These are phyloP conservation scores for Drechslera avenae DNA, from an alignment of 2,329 filamentous ascomycete species.

Conservation along the genomic window DNA sequence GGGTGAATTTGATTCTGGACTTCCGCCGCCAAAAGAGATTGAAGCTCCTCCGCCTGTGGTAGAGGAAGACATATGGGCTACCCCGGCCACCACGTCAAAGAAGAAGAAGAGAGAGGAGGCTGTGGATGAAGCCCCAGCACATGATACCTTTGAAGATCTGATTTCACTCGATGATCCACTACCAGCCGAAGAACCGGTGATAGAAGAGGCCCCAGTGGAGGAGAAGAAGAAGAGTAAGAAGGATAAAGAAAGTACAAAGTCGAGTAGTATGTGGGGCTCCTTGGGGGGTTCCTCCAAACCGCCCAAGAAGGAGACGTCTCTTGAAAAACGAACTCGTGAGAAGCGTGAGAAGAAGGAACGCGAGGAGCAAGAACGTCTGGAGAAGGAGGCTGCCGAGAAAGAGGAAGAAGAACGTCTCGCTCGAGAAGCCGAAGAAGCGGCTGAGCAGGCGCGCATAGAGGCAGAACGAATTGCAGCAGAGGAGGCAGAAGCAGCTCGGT, in stretches of 20 bases:
- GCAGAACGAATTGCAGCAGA: conserved; percentile 20
- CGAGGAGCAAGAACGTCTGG: conserved; percentile 27
- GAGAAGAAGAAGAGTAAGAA: conserved; percentile 38
- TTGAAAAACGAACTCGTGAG: conserved; percentile 47
- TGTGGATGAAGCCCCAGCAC: conserved; percentile 24
- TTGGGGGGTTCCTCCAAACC: conserved; percentile 28
- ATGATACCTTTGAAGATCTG: conserved; percentile 41
- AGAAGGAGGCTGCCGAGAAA: conserved; percentile 53
- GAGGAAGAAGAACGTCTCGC: conserved; percentile 33
- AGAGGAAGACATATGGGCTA: conserved; percentile 43
- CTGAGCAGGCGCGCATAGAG: conserved; percentile 38
- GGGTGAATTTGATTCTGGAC: conserved; percentile 46
- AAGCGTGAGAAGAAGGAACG: conserved; percentile 38
- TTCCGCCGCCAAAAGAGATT: conserved; percentile 61
- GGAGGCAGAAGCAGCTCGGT: conserved; percentile 6
- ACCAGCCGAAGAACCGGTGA: conserved; percentile 14
- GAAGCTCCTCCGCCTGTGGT: conserved; percentile 43
- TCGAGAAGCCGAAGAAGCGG: conserved; percentile 33
- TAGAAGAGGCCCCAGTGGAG: conserved; percentile 20
- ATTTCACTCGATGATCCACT: conserved; percentile 40
- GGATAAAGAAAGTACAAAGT: conserved; percentile 31
- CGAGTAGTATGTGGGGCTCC: conserved; percentile 28
- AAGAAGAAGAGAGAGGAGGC: conserved; percentile 44
- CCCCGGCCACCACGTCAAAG: conserved; percentile 30
- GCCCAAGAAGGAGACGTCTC: conserved; percentile 32